Percentiles rank a stretch among this genome's conserved stretches.
These are phyloP conservation scores for Alternaria viburni DNA, from an alignment of 2,329 filamentous ascomycete species.

Conservation along the genomic window DNA sequence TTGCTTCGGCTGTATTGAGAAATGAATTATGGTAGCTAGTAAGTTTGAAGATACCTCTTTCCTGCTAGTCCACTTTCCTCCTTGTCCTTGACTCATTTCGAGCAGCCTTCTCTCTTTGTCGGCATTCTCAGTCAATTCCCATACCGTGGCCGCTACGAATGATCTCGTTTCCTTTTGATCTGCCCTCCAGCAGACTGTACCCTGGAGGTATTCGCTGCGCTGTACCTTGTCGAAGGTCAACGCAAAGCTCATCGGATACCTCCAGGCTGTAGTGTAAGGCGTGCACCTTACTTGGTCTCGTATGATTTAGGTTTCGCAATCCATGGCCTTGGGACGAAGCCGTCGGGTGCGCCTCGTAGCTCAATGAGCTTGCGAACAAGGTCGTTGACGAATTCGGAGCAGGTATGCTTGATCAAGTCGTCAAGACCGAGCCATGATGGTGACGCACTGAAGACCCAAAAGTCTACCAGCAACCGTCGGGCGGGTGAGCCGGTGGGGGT, in stretches of 20 bases:
- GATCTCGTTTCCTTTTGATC: neutral
- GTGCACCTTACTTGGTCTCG: neutral
- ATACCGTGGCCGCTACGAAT: neutral
- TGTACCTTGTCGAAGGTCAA: too few relatives aligned
- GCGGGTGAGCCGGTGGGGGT: neutral
- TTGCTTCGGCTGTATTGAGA: neutral
- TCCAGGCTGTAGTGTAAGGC: neutral
- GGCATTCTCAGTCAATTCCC: too few relatives aligned
- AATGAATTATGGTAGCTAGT: slow-evolving; percentile 6
- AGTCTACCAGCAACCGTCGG: neutral
- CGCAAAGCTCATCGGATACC: neutral
- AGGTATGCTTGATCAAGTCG: neutral
- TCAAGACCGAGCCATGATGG: neutral
- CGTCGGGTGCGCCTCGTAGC: neutral
- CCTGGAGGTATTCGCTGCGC: neutral
- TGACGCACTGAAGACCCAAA: neutral
- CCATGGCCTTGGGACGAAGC: neutral
- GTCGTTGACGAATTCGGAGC: neutral
- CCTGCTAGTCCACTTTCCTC: neutral
- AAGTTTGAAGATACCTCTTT: neutral
- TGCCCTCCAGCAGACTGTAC: neutral
- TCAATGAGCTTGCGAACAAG: neutral
- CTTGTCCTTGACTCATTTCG: neutral
- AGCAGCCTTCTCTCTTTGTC: neutral
- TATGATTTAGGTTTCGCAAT: neutral